These are phyloP conservation scores for Acacia pycnantha DNA, from an alignment of 331 rosid species.

Conservation along the genomic window DNA sequence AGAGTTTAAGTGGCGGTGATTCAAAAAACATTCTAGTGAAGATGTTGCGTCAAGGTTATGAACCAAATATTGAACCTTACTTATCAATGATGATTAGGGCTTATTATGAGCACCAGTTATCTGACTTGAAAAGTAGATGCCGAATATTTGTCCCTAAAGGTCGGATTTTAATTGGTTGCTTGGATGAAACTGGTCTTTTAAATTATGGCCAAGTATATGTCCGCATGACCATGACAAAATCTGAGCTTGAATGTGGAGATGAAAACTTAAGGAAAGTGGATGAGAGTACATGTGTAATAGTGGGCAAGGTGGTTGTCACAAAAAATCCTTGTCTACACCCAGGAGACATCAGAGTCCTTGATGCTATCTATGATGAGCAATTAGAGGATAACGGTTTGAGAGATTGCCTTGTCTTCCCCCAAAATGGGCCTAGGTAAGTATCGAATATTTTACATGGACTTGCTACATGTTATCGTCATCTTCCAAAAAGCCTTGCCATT, in stretches of 20 bases:
- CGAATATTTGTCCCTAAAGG: constrained; percentile 83
- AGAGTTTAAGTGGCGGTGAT: constrained; percentile 59
- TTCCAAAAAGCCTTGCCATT: not conserved
- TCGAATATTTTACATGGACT: not conserved
- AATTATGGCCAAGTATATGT: constrained; percentile 84
- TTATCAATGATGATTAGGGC: constrained; percentile 90
- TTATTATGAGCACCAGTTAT: constrained; percentile 57
- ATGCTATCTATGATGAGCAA: constrained; percentile 66
- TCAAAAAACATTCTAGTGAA: constrained; percentile 65
- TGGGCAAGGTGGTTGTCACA: constrained; percentile 83
- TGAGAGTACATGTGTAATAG: constrained; percentile 53
- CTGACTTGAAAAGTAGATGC: constrained; percentile 83
- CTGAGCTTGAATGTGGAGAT: constrained; percentile 51
- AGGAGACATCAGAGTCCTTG: constrained; percentile 89
- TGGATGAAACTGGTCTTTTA: constrained; percentile 85
- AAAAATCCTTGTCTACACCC: constrained; percentile 98
- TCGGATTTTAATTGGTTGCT: constrained; percentile 74
- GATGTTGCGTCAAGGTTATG: constrained; percentile 76
- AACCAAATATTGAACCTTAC: constrained; percentile 85
- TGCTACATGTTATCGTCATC: not conserved
- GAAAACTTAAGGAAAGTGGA: constrained; percentile 61
- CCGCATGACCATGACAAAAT: constrained; percentile 57
- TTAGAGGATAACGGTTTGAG: constrained; percentile 68
- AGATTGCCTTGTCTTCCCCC: constrained; percentile 89
- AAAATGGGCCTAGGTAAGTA: constrained; percentile 74